Base-by-base conservation (phyloP, 2,329 filamentous ascomycete genomes). In the Aspergillus terreus region DNA sequence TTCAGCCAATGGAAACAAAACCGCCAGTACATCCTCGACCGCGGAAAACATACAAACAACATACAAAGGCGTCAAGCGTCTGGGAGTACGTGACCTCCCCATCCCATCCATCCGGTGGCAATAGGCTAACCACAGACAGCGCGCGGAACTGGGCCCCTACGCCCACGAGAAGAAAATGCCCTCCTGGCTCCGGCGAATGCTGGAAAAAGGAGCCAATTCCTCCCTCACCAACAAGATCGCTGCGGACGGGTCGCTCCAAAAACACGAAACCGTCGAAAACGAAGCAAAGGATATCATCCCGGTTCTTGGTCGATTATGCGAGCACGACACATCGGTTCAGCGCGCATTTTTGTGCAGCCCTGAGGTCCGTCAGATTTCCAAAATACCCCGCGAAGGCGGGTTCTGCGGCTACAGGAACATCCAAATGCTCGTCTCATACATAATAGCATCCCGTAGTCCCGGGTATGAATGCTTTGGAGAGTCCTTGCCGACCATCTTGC, bases 321-420 rank as follows among this genome's bases (percentile, higher is more conserved):
- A 85, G 38, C 78, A 86, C 50, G 89, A 88, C 61, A 65, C 72
- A 6, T 74, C 75, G 4, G 87, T 90, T 1, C 76, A 82, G 48
- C 82, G 82, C 57, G 88, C 89, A 5, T 96, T 91, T 62, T 76
- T 96, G 32, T 96, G 92, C 68, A 84, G 91, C 62, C 81, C 86
- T 1, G 77, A 78, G 44, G 87, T 90, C 0, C 79, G 84, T 45
- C 92, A 96, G 63, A 80, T 97, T 23, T 89, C 88, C 47, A 95
- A 95, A 63, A 78, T 95, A 47, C 81, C 79, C n/a, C 79, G 77
- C 54, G 92, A 96, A 73, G 91, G 91, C 19, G 88, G 90, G 5
- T 97, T 97, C 67, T 97, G 92, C 66, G 92, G 92, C 3, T 97
- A 96, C 67, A 82, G 92, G 38, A 97, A 95, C 64, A 95, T 96